Evolutionary conservation across 108 stramenopile genomes (phyloP), one percentile per base, ranked within the genome.

Genomic region (Nitzschia inconspicua): DNA sequence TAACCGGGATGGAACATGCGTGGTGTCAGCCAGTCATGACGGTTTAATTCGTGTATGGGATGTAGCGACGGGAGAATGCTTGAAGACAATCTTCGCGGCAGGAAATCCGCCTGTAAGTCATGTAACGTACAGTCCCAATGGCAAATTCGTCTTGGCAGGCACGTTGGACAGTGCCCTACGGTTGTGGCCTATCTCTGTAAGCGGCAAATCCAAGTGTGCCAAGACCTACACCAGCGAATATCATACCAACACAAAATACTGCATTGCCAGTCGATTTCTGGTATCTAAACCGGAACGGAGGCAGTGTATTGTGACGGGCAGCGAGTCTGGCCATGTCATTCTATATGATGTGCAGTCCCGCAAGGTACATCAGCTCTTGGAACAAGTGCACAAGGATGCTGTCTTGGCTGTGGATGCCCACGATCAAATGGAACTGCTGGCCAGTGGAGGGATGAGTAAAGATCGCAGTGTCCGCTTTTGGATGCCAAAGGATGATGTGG

Each of bases 21-120:
- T 96, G 4, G 86, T 84, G 0, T 83, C 77, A 13, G 89, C 88
- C 7, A 76, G 73, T 37, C 89, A 95, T 49, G 97, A 98, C 78
- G 96, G 97, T 9, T 77, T 98, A 59, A 73, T 93, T 23, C 73
- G 97, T 19, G 72, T 98, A 10, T 98, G 97, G 97, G 96, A 98
- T 70, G 85, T 86, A 1, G 83, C 80, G n/a, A 96, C 89, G 10
- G 96, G 95, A 5, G 89, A 94, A 48, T 98, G 97, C 61, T 70
- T 96, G 32, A 95, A 94, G 68, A 98, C 97, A 14, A 80, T 98
- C 18, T 94, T 89, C 68, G 95, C 94, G 1, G 91, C 89, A 6
- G 91, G 86, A 19, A 94, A 91, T 75, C 86, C 88, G 6, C 88
- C 94, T 3, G 87, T 95, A 39, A 80, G 75, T 22, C 72, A 75